phyloP scores from a whole-genome alignment of 192 early-diverging fungal genomes.

The Oehlia diaphana region DNA sequence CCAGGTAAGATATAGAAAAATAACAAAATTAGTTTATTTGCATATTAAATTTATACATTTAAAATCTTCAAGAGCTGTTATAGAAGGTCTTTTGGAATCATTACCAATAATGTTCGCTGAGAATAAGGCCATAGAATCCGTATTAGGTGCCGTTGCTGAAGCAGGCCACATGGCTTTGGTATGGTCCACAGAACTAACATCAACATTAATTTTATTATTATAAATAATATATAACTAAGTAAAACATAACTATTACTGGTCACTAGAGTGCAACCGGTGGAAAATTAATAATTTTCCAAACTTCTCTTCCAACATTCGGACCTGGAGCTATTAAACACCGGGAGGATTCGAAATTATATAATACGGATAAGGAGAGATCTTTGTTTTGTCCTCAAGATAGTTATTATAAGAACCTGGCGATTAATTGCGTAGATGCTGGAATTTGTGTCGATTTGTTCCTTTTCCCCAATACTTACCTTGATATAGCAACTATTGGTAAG shows the following conservation, averaged over 20 bases:
- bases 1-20: conserved; percentile 48
- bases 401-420: conserved; percentile 82
- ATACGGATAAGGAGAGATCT: conserved; percentile 87
- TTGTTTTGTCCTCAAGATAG: conserved; percentile 85
- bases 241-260: not conserved
- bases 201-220: conserved; percentile 5
- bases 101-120: conserved; percentile 82
- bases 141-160: conserved; percentile 79
- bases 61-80: conserved; percentile 49
- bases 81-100: conserved; percentile 78
- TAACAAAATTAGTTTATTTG: conserved; percentile 16
- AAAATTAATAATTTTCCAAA: conserved; percentile 88
- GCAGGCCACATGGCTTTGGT: conserved; percentile 75
- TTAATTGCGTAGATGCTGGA: conserved; percentile 79
- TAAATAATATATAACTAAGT: not conserved
- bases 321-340: conserved; percentile 85
- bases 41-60: not conserved
- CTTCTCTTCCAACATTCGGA: conserved; percentile 81
- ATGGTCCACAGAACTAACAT: conserved; percentile 13
- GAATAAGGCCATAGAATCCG: conserved; percentile 72
- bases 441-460: conserved; percentile 88
- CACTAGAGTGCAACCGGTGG: conserved; percentile 73
- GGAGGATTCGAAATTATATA: conserved; percentile 88
- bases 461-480: conserved; percentile 87
- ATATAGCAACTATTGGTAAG: conserved; percentile 81